Base-by-base conservation (phyloP, 768 basidiomycete species). In the Leccinum arenicola region DNA sequence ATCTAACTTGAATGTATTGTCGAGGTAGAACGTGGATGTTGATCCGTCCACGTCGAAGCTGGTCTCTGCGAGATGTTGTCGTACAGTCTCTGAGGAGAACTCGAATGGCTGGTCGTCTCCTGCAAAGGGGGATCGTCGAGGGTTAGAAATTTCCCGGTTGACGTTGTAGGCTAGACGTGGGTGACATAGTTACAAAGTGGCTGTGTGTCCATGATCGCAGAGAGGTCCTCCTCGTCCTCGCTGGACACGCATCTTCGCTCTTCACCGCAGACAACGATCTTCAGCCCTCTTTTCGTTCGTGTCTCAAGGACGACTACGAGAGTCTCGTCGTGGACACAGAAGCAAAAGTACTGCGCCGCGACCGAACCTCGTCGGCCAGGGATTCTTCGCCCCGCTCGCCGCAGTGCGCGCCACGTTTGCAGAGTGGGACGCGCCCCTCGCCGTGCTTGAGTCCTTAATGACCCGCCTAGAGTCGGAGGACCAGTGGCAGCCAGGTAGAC, bases 361-460 rank as follows among this genome's bases (percentile, higher is more conserved):
- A 95, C 78, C 87, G 14, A 80, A 77, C 54, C 80, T 94, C 25
- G 93, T 95, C 35, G 89, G 84, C 21, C 81, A 81, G 57, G 85
- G 86, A 9, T 87, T 89, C 4, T 94, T 89, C 68, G 93, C 96
- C 5, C 93, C 94, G 4, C 77, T 97, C 33, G 91, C 94, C 0
- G 86, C 87, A 6, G 75, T 97, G 60, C 84, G 89, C 55, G 92
- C 95, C 14, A 84, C 82, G 17, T 95, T 96, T 71, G 83, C 90
- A 7, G 84, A 84, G 71, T 97, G 95, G 95, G 91, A 93, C 64
- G 87, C 90, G 8, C 93, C 93, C 15, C 77, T 97, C 52, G 84
- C 85, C 36, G 84, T 89, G 6, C 80, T 97, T 36, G 78, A 81
- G 52, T 76, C 81, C 8, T 74, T 95, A 51, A 76, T 92, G 56